Evolutionary conservation across 805 yeast genomes (phyloP), one percentile per base, ranked within the genome.

Genomic region (Nakazawaea pomicola): DNA sequence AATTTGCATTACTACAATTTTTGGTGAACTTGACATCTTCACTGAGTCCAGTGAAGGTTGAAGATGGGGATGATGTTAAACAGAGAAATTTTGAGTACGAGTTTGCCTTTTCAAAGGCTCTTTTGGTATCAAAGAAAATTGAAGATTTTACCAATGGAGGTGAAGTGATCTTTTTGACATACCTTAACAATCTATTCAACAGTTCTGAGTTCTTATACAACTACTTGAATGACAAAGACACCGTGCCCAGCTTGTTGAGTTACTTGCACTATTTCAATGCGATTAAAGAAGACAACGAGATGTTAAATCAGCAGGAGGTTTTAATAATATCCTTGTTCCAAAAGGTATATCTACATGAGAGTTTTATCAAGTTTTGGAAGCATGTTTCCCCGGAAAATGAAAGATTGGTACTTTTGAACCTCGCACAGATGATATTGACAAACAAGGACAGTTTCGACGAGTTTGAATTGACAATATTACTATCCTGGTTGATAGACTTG

Each of bases 391-490:
- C 21, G 17, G 38, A 37, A 6, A 14, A 15, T n/a, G 25, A 21
- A 12, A 20, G 29, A 36, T 14, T 41, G 8, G 46, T 48, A 23
- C 38, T 61, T 17, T 43, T 68, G 18, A 50, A 53, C 29, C 41
- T 55, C 6, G 40, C 52, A 11, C 74, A 70, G 46, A 44, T 69
- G 6, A 43, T 71, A 1, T 47, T 67, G 2, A 62, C 70, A 1
- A 58, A 64, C 11, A 63, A 60, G 38, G 67, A 62, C 2, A 56
- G 61, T 12, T 72, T 76, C 76, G 57, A 60, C 35, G 61, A 62
- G 27, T 54, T 55, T 21, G 58, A 68, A 41, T 43, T 65, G 15
- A 55, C 62, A 1, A 61, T 63, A 3, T 53, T 74, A 14, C 51
- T 70, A 4, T 58, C 70, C 0, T 74, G 78, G 78, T 45, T 57